Percentiles rank a stretch among this genome's conserved stretches.
phyloP scores from a whole-genome alignment of 2,329 filamentous ascomycete genomes.

The Bipolaris victoriae region DNA sequence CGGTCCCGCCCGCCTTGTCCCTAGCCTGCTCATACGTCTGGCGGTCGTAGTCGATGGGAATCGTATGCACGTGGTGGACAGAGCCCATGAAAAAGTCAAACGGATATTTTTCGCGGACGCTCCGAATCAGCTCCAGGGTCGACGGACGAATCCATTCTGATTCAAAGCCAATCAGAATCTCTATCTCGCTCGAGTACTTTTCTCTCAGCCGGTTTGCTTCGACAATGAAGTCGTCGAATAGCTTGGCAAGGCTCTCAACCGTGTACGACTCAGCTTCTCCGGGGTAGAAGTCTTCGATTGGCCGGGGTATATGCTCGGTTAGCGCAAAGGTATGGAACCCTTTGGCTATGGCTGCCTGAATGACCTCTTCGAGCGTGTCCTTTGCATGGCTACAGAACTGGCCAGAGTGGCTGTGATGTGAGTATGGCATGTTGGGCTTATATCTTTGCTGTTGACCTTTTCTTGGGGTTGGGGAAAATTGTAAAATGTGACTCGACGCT shows the following conservation, averaged over 20 bases:
- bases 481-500: not conserved
- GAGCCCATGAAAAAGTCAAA: slow-evolving; percentile 94
- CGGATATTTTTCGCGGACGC: slow-evolving; percentile 64
- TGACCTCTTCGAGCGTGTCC: slow-evolving; percentile 81
- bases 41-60: slow-evolving; percentile 87
- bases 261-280: slow-evolving; percentile 70
- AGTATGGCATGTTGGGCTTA: slow-evolving; percentile 78
- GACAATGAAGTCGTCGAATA: slow-evolving; percentile 73
- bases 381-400: slow-evolving; percentile 92
- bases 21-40: slow-evolving; percentile 70
- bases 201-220: slow-evolving; percentile 76
- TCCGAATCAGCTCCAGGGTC: slow-evolving; percentile 65
- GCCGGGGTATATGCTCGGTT: slow-evolving; percentile 94
- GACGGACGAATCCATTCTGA: slow-evolving; percentile 85
- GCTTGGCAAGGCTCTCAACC: slow-evolving; percentile 44
- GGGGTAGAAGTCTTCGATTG: slow-evolving; percentile 81
- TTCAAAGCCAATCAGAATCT: slow-evolving; percentile 89
- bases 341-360: slow-evolving; percentile 76
- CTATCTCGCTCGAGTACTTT: slow-evolving; percentile 73
- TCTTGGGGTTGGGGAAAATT: not conserved
- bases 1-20: slow-evolving; percentile 60
- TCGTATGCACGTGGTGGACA: slow-evolving; percentile 83
- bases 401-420: slow-evolving; percentile 96
- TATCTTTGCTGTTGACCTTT: not conserved
- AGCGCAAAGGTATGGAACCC: slow-evolving; percentile 84